Base-by-base conservation (phyloP, 208 protist species). In the Willaertia magna region DNA sequence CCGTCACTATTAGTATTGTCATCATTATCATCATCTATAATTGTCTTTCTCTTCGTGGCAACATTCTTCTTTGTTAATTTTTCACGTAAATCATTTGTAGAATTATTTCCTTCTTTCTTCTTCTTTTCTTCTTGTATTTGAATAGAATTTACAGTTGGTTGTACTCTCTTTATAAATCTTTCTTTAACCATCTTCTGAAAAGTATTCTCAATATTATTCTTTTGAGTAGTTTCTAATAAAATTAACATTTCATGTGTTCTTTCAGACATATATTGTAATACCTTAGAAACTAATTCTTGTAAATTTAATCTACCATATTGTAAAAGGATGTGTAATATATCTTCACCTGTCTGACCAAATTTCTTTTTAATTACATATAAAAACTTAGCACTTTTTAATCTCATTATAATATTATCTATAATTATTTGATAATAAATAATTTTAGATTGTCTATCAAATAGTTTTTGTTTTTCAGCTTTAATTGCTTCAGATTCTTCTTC, bases 381-480 rank as follows among this genome's bases (percentile, higher is more conserved):
- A 34, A 81, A 81, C n/a, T 81, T 81, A 16, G 43, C 44, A 40
- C 43, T 51, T 43, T 81, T 81, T n/a, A 81, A 81, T 40, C 40
- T 46, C 76, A 81, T 49, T 26, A 81, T 42, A 12, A 81, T 40
- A 12, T 81, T 40, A 39, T 81, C 76, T n/a, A 81, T 81, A 12
- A 81, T 26, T 4, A 81, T n/a, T 81, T 81, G n/a, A 51, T 81
- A 81, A 51, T 42, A 81, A 81, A 81, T 40, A 40, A 30, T 46
- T 40, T 34, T 46, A 18, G 12, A 51, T 81, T 81, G 40, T 49
- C n/a, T 51, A 22, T 26, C 44, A 12, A 34, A 30, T 40, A 12
- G 44, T 51, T 81, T 51, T 81, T 30, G n/a, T 39, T 51, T 81
- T 46, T 78, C 74, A 34, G 42, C 44, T 22, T 20, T 47, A 20